Percentiles rank a stretch among this genome's conserved stretches.
Conservation (phyloP, 345 rosid species). For the Salix exigua region DNA sequence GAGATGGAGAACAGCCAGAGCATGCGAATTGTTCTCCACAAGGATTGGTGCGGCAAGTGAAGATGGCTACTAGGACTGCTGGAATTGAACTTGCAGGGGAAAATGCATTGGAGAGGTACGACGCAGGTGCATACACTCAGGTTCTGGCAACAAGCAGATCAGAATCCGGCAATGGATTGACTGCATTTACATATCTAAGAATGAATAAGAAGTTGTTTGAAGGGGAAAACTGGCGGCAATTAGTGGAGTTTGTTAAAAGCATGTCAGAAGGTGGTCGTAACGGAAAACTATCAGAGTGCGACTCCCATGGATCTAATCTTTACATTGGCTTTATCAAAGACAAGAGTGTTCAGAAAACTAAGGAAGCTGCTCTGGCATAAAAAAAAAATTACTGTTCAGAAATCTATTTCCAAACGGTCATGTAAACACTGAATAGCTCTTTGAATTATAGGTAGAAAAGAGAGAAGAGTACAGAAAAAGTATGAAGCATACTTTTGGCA, state of each 20-base stretch:
- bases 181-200: conserved; percentile 84
- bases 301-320: conserved; percentile 52
- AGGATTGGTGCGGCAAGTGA: conserved; percentile 82
- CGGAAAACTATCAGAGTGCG: conserved; percentile 45
- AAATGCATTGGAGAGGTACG: conserved; percentile 86
- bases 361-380: conserved; percentile 50
- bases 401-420: not conserved
- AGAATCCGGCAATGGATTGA: conserved; percentile 65
- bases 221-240: conserved; percentile 70
- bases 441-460: conserved; percentile 4
- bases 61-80: conserved; percentile 57
- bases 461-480: conserved; percentile 5
- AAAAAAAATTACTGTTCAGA: not conserved
- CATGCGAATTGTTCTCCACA: conserved; percentile 82
- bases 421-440: conserved; percentile 2
- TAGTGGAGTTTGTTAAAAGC: conserved; percentile 73
- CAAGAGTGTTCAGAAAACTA: conserved; percentile 28
- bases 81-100: conserved; percentile 81
- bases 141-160: conserved; percentile 71
- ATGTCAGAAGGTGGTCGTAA: conserved; percentile 71
- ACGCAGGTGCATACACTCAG: conserved; percentile 63
- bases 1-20: conserved; percentile 66
- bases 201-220: conserved; percentile 85
- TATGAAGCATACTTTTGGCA: conserved; percentile 20
- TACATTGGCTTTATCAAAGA: conserved; percentile 58